phyloP scores from a whole-genome alignment of 371 early-diverging fungal species.

The Mortierella sp. region DNA sequence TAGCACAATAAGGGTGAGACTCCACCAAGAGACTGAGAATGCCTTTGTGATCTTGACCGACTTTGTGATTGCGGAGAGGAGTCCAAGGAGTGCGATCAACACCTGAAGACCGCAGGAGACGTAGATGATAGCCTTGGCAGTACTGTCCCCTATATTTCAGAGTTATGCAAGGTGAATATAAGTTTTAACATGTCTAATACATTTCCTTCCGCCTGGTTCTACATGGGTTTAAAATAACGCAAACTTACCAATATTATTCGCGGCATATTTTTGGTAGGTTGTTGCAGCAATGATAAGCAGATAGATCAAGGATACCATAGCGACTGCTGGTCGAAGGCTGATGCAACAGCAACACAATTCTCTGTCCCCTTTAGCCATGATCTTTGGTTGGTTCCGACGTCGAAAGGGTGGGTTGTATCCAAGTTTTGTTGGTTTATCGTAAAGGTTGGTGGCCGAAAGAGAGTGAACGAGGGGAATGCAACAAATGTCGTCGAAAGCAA shows the following conservation, averaged over 20 bases:
- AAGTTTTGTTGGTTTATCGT: not conserved
- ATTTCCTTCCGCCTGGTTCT: not conserved
- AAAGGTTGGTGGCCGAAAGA: not conserved
- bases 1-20: constrained; percentile 31
- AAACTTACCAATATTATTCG: constrained; percentile 33
- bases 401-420: not conserved
- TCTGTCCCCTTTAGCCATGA: constrained; percentile 26
- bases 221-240: no score
- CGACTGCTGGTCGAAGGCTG: constrained; percentile 31
- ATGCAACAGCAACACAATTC: constrained; percentile 53
- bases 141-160: constrained; percentile 16
- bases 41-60: constrained; percentile 28
- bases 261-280: constrained; percentile 47
- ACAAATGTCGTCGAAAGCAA: not conserved
- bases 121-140: constrained; percentile 38
- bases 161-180: not conserved
- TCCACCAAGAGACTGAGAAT: constrained; percentile 42
- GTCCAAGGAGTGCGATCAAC: constrained; percentile 38
- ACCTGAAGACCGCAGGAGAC: constrained; percentile 33
- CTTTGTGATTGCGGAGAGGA: constrained; percentile 37
- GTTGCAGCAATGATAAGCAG: constrained; percentile 41
- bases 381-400: not conserved
- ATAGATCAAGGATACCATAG: constrained; percentile 30
- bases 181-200: not conserved
- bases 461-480: not conserved